A percentile compares a stretch with the other conserved stretches of the same genome.
These are phyloP conservation scores for Apium graveolens DNA, from an alignment of 129 eudicot species.

Conservation along the genomic window DNA sequence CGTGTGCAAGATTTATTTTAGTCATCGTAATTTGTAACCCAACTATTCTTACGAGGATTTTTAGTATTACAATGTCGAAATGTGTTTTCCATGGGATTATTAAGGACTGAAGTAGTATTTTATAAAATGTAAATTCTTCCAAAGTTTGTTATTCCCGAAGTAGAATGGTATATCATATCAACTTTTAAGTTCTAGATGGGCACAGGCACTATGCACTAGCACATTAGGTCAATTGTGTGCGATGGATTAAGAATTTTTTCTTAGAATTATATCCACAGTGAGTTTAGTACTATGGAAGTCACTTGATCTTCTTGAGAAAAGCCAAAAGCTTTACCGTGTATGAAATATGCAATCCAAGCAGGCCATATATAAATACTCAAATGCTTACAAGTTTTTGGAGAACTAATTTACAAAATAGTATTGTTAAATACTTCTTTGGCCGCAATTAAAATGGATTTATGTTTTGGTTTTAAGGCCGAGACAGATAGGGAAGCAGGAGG, in stretches of 20 bases:
- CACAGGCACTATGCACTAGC: background rate
- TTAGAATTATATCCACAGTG: background rate
- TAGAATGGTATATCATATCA: background rate
- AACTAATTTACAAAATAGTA: background rate
- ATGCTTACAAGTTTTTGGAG: background rate
- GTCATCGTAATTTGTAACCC: no score
- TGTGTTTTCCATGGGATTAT: background rate
- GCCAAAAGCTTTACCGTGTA: background rate
- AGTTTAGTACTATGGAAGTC: background rate
- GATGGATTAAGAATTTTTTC: background rate
- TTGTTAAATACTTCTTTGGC: background rate
- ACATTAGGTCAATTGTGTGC: background rate
- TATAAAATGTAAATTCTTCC: background rate
- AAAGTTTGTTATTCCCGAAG: background rate
- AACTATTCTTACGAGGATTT: background rate
- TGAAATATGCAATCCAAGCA: background rate
- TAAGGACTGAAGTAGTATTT: background rate
- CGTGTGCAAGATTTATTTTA: no score
- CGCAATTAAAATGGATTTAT: background rate
- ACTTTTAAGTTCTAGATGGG: background rate
- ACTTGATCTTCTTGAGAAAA: background rate
- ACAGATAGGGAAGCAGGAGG: slow-evolving; percentile 96
- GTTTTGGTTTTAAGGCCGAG: slow-evolving; percentile 54
- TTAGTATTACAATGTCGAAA: background rate
- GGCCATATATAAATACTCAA: background rate